Conservation (phyloP, 768 basidiomycete genomes). For the Thelephora aurantiotincta region DNA sequence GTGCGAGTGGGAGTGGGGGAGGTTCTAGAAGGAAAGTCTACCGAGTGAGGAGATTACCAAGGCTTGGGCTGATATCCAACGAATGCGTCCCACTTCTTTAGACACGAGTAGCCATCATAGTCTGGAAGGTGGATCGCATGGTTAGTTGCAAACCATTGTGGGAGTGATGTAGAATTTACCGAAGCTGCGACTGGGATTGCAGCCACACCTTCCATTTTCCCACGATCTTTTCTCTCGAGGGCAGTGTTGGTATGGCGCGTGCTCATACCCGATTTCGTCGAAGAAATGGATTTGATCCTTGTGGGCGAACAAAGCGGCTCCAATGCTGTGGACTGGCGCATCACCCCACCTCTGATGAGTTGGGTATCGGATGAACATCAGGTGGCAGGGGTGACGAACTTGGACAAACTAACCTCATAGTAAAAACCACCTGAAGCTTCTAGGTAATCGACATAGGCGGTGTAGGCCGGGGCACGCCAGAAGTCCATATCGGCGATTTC, state of each 20-base stretch:
- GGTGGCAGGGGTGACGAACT: neutral
- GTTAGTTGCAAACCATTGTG: neutral
- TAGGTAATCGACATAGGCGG: slow-evolving; percentile 68
- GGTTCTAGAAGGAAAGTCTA: no score
- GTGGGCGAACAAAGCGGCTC: slow-evolving; percentile 29
- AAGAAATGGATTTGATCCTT: slow-evolving; percentile 62
- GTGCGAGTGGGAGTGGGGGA: no score
- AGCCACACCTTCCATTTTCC: slow-evolving; percentile 30
- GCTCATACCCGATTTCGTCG: slow-evolving; percentile 52
- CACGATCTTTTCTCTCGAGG: slow-evolving; percentile 22
- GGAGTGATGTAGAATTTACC: slow-evolving; percentile 23
- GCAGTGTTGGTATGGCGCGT: slow-evolving; percentile 43
- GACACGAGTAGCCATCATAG: slow-evolving; percentile 43
- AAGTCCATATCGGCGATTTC: slow-evolving; percentile 84
- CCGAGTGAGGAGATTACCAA: no score
- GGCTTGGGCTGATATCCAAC: neutral
- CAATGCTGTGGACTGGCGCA: slow-evolving; percentile 36
- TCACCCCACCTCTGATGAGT: slow-evolving; percentile 29
- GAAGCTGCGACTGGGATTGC: slow-evolving; percentile 39
- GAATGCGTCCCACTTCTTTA: slow-evolving; percentile 33
- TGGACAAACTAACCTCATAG: slow-evolving; percentile 47
- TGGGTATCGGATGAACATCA: neutral
- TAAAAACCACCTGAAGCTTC: slow-evolving; percentile 82
- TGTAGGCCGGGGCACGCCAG: slow-evolving; percentile 77
- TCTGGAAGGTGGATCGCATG: slow-evolving; percentile 19